These are phyloP conservation scores for Pichia sp. DNA, from an alignment of 1,139 yeast species.

Conservation along the genomic window DNA sequence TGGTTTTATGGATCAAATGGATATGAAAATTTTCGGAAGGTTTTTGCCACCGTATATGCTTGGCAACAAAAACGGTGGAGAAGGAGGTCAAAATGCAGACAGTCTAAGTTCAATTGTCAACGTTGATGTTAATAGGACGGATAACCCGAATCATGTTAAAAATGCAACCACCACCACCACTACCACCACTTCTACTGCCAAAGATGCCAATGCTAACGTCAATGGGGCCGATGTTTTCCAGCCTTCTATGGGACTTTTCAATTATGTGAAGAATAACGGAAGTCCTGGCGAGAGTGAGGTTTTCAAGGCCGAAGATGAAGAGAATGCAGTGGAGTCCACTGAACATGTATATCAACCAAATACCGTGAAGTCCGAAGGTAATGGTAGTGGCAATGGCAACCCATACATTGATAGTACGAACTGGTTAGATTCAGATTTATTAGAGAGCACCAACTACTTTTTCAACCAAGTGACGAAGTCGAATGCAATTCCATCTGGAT, in stretches of 20 bases:
- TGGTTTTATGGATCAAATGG: slow-evolving; percentile 77
- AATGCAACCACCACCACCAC: too few relatives aligned
- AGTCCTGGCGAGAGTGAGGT: too few relatives aligned
- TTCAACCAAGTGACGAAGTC: slow-evolving; percentile 14
- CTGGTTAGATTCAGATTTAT: too few relatives aligned
- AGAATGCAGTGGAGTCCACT: too few relatives aligned
- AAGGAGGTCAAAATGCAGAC: not conserved
- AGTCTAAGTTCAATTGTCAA: not conserved
- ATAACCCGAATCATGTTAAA: too few relatives aligned
- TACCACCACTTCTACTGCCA: too few relatives aligned
- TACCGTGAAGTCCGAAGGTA: not conserved
- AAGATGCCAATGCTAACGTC: not conserved
- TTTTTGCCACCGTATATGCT: slow-evolving; percentile 78
- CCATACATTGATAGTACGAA: not conserved
- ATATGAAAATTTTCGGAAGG: slow-evolving; percentile 76
- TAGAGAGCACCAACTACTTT: slow-evolving; percentile 11
- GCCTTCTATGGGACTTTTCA: slow-evolving; percentile 8
- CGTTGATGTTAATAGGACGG: too few relatives aligned
- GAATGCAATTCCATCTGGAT: slow-evolving; percentile 25
- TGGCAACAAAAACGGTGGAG: slow-evolving; percentile 14
- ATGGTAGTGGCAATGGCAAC: not conserved
- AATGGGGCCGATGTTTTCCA: slow-evolving; percentile 1
- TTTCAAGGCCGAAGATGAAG: too few relatives aligned
- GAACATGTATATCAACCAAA: too few relatives aligned
- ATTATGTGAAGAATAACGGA: slow-evolving; percentile 1